A percentile compares a stretch with the other conserved stretches of the same genome.
These are phyloP conservation scores for Cutaneotrichosporon curvatum DNA, from an alignment of 1,284 basidiomycete species.

Conservation along the genomic window DNA sequence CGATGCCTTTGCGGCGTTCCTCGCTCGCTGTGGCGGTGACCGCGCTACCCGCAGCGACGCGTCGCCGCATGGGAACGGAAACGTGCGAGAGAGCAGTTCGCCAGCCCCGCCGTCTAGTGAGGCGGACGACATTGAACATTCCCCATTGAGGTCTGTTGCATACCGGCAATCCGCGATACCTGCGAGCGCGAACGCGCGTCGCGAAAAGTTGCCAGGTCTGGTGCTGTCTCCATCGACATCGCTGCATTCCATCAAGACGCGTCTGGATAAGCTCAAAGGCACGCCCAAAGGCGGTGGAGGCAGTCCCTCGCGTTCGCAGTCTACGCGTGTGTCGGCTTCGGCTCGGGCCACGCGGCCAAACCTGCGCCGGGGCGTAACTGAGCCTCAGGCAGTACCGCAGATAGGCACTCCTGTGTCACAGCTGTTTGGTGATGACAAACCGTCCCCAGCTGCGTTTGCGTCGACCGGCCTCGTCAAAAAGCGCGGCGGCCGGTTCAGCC, in stretches of 20 bases:
- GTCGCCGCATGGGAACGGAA: not conserved
- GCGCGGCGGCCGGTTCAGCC: slow-evolving; percentile 26
- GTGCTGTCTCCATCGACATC: slow-evolving; percentile 1
- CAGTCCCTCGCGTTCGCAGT: too few relatives aligned
- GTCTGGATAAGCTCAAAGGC: slow-evolving; percentile 1
- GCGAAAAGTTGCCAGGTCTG: too few relatives aligned
- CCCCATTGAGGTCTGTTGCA: not conserved
- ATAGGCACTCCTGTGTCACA: slow-evolving; percentile 28
- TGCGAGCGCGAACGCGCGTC: not conserved
- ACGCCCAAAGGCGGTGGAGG: not conserved
- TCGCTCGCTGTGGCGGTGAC: slow-evolving; percentile 8
- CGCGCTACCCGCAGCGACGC: slow-evolving; percentile 7
- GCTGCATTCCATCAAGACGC: not conserved
- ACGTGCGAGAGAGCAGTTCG: not conserved
- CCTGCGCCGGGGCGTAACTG: slow-evolving; percentile 33
- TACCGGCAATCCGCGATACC: not conserved
- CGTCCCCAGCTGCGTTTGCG: slow-evolving; percentile 43
- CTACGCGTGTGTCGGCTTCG: too few relatives aligned
- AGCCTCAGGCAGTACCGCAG: slow-evolving; percentile 16
- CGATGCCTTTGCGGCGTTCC: slow-evolving; percentile 5
- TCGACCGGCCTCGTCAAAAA: slow-evolving; percentile 45
- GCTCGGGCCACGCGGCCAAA: slow-evolving; percentile 13
- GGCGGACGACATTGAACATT: slow-evolving; percentile 5
- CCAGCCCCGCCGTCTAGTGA: slow-evolving; percentile 3
- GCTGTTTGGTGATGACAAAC: slow-evolving; percentile 38